Evolutionary conservation across 164 flowering plant genomes (phyloP).

Genomic region (Akebia trifoliata): DNA sequence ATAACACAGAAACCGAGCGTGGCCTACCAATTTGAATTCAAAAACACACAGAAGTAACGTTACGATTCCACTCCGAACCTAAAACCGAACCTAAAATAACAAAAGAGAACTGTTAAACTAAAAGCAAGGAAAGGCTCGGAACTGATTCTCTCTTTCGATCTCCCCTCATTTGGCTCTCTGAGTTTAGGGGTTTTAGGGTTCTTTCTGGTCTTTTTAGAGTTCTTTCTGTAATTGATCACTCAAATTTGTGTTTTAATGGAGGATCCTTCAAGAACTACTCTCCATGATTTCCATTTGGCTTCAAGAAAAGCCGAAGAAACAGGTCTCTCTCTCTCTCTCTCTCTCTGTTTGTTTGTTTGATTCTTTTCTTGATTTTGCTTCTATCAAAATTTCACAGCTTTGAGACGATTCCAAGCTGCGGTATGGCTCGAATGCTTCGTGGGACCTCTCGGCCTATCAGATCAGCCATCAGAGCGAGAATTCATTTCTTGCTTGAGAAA

Average conservation of each 20-base stretch:
- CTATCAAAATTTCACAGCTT: constrained; percentile 29
- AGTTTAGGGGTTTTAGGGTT: not conserved
- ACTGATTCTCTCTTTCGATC: constrained; percentile 11
- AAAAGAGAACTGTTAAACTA: too few species aligned
- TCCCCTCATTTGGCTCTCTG: constrained; percentile 1
- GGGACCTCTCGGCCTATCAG: constrained; percentile 66
- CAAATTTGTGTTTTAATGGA: constrained; percentile 34
- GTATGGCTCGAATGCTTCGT: constrained; percentile 68
- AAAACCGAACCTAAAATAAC: not conserved
- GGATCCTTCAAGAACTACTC: constrained; percentile 24
- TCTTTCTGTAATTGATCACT: not conserved
- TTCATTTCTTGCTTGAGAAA: constrained; percentile 82
- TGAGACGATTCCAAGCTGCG: constrained; percentile 66
- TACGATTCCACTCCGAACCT: constrained; percentile 34
- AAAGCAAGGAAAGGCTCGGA: not conserved
- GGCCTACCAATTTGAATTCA: constrained; percentile 45
- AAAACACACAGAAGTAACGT: constrained; percentile 32
- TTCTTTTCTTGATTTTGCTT: not conserved
- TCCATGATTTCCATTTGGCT: constrained; percentile 55
- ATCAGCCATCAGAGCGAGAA: constrained; percentile 66
- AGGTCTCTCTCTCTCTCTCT: constrained; percentile 30
- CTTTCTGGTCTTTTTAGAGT: not conserved
- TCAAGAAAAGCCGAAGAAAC: constrained; percentile 92
- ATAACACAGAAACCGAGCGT: too few species aligned
- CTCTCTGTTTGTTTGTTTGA: not conserved